Evolutionary conservation across 352 stramenopile genomes (phyloP).

Genomic region (Globisporangium middletonii): DNA sequence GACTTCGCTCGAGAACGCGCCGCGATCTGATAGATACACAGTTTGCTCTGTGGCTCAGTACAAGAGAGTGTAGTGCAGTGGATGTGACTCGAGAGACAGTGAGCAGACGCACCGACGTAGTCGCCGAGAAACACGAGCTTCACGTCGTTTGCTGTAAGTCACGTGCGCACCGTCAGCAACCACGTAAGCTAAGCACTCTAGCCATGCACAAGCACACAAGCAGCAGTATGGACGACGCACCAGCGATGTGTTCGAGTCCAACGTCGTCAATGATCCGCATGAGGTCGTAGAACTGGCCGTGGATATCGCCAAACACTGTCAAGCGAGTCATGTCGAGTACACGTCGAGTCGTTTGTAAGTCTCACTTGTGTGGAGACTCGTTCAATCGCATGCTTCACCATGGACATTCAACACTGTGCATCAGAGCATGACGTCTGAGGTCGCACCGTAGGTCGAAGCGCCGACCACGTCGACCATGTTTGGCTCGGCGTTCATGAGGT

Average conservation of each 20-base stretch:
- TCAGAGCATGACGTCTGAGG: background rate
- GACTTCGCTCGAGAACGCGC: slow-evolving; percentile 77
- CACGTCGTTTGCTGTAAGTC: slow-evolving; percentile 27
- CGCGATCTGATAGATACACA: slow-evolving; percentile 34
- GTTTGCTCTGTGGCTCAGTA: background rate
- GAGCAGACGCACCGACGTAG: slow-evolving; percentile 45
- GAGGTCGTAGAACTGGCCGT: slow-evolving; percentile 79
- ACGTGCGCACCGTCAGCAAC: background rate
- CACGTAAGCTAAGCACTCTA: background rate
- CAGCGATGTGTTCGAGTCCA: slow-evolving; percentile 25
- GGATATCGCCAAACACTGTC: slow-evolving; percentile 74
- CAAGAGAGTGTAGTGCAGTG: too few species aligned
- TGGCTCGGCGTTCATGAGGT: slow-evolving; percentile 45
- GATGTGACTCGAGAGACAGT: background rate
- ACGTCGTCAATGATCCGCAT: slow-evolving; percentile 54
- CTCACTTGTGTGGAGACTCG: too few species aligned
- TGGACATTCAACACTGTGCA: background rate
- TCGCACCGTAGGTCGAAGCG: slow-evolving; percentile 25
- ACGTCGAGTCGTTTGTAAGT: too few species aligned
- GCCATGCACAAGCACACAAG: too few species aligned
- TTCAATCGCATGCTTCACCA: background rate
- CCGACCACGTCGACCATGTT: slow-evolving; percentile 50
- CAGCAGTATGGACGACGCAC: slow-evolving; percentile 12
- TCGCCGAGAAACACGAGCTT: slow-evolving; percentile 73
- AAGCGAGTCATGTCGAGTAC: background rate